These are phyloP conservation scores for Xylaria polymorpha DNA, from an alignment of 2,329 filamentous ascomycete species.

Conservation along the genomic window DNA sequence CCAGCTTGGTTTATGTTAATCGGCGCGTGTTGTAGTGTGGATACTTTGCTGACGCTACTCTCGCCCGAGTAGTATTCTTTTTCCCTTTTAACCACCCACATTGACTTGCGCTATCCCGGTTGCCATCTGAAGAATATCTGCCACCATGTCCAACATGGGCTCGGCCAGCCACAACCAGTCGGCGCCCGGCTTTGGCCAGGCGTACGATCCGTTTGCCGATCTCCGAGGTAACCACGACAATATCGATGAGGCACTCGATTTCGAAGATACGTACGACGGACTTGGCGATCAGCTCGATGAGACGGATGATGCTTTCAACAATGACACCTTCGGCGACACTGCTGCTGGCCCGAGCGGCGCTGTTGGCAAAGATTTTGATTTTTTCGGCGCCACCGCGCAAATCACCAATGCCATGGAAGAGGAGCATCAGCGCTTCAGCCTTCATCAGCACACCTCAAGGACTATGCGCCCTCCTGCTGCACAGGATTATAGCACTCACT, in stretches of 20 bases:
- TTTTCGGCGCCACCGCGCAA: constrained; percentile 91
- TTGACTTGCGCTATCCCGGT: constrained; percentile 14
- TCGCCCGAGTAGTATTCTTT: constrained; percentile 21
- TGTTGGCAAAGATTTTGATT: constrained; percentile 95
- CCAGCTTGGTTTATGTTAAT: constrained; percentile 7
- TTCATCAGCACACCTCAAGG: constrained; percentile 73
- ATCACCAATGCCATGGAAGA: constrained; percentile 88
- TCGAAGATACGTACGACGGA: constrained; percentile 97
- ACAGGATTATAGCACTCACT: constrained; percentile 49
- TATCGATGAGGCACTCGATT: constrained; percentile 72
- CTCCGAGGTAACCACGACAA: constrained; percentile 74
- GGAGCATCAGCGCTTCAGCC: constrained; percentile 85
- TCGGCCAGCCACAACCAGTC: constrained; percentile 69
- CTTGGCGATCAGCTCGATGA: constrained; percentile 92
- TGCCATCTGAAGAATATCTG: not conserved
- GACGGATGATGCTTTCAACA: constrained; percentile 92
- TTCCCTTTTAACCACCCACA: not conserved
- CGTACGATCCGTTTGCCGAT: constrained; percentile 87
- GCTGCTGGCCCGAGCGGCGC: constrained; percentile 57
- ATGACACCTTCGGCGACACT: constrained; percentile 85
- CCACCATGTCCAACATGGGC: constrained; percentile 62
- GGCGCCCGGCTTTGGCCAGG: constrained; percentile 84
- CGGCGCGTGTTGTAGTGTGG: constrained; percentile 4
- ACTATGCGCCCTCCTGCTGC: constrained; percentile 52
- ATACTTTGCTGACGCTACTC: constrained; percentile 23